Conservation (phyloP, 2,329 filamentous ascomycete genomes). For the Stagonosporopsis tanaceti region DNA sequence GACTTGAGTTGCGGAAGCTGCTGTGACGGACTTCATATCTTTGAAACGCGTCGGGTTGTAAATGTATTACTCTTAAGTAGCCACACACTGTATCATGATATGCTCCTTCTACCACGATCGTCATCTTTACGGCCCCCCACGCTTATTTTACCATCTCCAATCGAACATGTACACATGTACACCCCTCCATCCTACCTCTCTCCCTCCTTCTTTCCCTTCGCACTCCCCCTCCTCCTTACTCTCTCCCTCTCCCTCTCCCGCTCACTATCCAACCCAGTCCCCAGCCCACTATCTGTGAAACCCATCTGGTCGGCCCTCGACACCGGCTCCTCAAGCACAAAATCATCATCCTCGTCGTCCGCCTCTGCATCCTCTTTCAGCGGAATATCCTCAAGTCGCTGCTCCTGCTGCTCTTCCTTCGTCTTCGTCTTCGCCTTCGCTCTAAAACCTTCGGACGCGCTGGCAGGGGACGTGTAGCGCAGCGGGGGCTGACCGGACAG, state of each 20-base stretch:
- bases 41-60: conserved; percentile 2
- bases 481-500: conserved; percentile 55
- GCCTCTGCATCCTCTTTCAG: conserved; percentile 48
- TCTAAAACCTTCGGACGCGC: neutral
- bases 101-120: neutral
- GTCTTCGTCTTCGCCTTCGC: conserved; percentile 4
- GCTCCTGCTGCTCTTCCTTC: conserved; percentile 32
- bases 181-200: neutral
- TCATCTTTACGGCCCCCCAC: too few species aligned
- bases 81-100: neutral
- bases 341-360: conserved; percentile 55
- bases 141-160: neutral
- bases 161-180: neutral
- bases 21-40: neutral
- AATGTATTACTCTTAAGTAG: neutral
- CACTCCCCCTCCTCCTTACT: conserved; percentile 24
- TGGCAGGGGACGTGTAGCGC: conserved; percentile 40
- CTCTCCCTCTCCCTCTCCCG: conserved; percentile 28
- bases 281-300: conserved; percentile 55
- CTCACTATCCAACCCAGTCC: conserved; percentile 56
- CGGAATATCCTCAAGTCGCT: conserved; percentile 32
- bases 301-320: conserved; percentile 18
- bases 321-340: conserved; percentile 49
- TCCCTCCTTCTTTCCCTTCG: neutral
- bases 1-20: neutral